These are phyloP conservation scores for Tylopilus rubrobrunneus DNA, from an alignment of 768 basidiomycete genomes.

Conservation along the genomic window DNA sequence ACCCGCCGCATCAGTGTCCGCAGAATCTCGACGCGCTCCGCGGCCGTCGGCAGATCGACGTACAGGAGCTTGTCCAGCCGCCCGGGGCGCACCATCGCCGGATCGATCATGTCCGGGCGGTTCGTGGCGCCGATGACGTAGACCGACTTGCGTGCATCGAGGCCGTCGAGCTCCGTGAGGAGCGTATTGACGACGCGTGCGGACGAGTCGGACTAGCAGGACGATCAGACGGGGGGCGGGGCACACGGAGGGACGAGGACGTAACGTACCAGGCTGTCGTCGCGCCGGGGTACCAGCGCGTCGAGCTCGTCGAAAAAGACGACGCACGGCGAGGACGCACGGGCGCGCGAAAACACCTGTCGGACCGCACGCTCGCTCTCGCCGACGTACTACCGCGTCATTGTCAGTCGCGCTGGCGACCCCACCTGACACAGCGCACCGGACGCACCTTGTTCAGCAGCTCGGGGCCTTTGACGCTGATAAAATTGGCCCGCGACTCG, in stretches of 20 bases:
- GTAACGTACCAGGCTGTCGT: slow-evolving; percentile 70
- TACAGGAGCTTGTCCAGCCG: slow-evolving; percentile 92
- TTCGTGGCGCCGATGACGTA: slow-evolving; percentile 96
- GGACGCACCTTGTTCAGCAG: slow-evolving; percentile 84
- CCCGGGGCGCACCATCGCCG: slow-evolving; percentile 96
- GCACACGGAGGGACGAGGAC: too few species aligned
- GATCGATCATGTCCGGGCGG: slow-evolving; percentile 95
- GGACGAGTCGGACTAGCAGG: slow-evolving; percentile 74
- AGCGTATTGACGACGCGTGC: slow-evolving; percentile 90
- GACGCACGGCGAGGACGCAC: slow-evolving; percentile 91
- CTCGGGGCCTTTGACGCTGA: slow-evolving; percentile 97
- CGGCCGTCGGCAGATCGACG: slow-evolving; percentile 74
- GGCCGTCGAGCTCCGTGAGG: slow-evolving; percentile 89
- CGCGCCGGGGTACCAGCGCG: slow-evolving; percentile 84
- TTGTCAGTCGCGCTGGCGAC: not conserved
- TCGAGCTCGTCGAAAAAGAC: slow-evolving; percentile 96
- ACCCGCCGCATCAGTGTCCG: slow-evolving; percentile 70
- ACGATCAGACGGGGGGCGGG: too few species aligned
- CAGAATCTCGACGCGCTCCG: slow-evolving; percentile 81
- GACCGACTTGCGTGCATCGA: slow-evolving; percentile 80
- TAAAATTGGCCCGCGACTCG: slow-evolving; percentile 93
- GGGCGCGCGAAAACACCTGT: slow-evolving; percentile 90
- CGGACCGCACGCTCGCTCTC: slow-evolving; percentile 95
- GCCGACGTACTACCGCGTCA: slow-evolving; percentile 76
- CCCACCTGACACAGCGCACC: too few species aligned